Evolutionary conservation across 2,329 filamentous ascomycete genomes (phyloP), one percentile per base, ranked within the genome.

Genomic region (Neonectria punicea): DNA sequence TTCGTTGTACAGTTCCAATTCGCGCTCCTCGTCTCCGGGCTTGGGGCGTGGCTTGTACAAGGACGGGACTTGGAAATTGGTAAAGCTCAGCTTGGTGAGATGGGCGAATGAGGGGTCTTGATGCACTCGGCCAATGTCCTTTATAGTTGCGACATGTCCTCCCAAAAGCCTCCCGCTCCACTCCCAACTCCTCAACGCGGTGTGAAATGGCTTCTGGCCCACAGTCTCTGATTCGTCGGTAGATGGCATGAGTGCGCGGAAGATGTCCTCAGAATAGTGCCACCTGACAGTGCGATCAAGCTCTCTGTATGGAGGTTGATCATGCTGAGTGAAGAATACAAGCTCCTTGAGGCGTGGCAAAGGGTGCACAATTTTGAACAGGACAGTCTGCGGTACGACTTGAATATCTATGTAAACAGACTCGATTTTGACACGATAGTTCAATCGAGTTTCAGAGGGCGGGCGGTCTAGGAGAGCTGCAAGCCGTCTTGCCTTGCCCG

Each of bases 341-440:
- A 98, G 79, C 53, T 90, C 86, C 56, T 86, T 85, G 16, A 97
- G 82, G 53, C 88, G 89, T 0, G 90, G 90, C 6, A 93, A 84
- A 50, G 86, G 83, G 44, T 84, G 82, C 20, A 97, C 81, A 54
- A 97, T 78, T 28, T 83, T 73, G 85, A 85, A 73, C 8, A 80
- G 39, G 3, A 75, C 53, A 5, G 63, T 41, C 28, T 74, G 76
- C 80, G 86, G 71, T 77, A 86, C 85, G 6, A 90, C 87, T 70
- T 94, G 86, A 11, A 91, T 89, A 73, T 96, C 90, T 53, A 97
- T 82, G 63, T 89, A 87, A 22, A 97, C 80, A 8, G 86, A 84
- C 73, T 90, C 87, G 54, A 96, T 85, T 80, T 94, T 97, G 70
- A 84, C 84, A 44, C 86, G 84, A 76, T 95, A 95, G 67, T 92